Conservation (phyloP, 345 rosid species). For the Populus nigra region DNA sequence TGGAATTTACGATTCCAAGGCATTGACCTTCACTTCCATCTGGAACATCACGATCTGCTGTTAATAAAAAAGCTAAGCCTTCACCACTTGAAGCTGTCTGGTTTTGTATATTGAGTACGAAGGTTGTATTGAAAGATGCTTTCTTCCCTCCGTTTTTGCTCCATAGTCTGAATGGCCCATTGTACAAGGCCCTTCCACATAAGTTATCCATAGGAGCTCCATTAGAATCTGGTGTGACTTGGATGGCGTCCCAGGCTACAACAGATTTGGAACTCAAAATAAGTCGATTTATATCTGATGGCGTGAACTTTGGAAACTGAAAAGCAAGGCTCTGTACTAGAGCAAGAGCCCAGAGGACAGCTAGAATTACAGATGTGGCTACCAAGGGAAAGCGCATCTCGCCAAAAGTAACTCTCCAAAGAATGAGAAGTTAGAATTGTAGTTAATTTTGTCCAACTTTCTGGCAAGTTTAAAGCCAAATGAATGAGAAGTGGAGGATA, state of each 20-base stretch:
- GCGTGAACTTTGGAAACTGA: conserved; percentile 30
- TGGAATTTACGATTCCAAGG: conserved; percentile 57
- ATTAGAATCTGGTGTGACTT: conserved; percentile 52
- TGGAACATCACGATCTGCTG: conserved; percentile 29
- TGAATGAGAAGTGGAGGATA: not conserved
- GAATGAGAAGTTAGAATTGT: not conserved
- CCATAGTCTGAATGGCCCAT: conserved; percentile 42
- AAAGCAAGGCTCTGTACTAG: conserved; percentile 34
- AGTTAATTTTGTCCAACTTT: not conserved
- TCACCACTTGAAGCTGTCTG: conserved; percentile 56
- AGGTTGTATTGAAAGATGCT: conserved; percentile 54
- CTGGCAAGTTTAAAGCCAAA: not conserved
- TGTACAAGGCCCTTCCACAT: conserved; percentile 46
- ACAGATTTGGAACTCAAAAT: not conserved
- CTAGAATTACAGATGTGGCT: not conserved
- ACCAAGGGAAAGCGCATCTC: not conserved
- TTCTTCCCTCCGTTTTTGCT: conserved; percentile 1
- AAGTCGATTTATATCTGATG: not conserved
- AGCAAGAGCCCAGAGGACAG: not conserved
- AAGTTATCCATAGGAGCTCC: conserved; percentile 21
- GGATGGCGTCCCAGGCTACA: conserved; percentile 37
- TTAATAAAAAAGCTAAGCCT: conserved; percentile 64
- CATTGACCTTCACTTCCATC: conserved; percentile 51
- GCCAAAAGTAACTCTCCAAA: not conserved
- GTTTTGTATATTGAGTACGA: conserved; percentile 43